phyloP scores from a whole-genome alignment of 2,329 filamentous ascomycete genomes.

The Ophiocordyceps camponoti-leonardi region DNA sequence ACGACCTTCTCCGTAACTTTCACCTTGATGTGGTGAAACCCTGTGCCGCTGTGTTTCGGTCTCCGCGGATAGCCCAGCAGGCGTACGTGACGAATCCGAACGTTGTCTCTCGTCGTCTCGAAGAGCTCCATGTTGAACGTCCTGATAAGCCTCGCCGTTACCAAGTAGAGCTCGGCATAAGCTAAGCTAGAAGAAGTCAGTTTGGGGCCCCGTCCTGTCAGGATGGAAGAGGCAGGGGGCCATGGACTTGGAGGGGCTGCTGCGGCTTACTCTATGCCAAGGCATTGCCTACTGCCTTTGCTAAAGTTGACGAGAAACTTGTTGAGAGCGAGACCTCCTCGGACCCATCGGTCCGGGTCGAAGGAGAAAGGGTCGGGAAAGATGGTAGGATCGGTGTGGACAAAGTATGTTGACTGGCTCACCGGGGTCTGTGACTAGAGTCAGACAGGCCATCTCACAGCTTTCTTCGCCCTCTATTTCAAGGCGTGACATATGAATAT shows the following conservation, averaged over 20 bases:
- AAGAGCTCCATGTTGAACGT: background rate
- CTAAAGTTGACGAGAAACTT: background rate
- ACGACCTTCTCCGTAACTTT: no score
- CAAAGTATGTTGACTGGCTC: background rate
- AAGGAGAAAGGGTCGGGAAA: constrained; percentile 1
- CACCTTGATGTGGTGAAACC: no score
- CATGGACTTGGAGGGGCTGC: no score
- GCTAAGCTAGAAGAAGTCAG: background rate
- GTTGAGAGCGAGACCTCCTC: background rate
- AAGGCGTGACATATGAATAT: background rate
- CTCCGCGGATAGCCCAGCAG: no score
- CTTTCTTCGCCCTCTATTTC: background rate
- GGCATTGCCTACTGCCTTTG: constrained; percentile 1
- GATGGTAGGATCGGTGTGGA: constrained; percentile 1
- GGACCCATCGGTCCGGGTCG: constrained; percentile 2
- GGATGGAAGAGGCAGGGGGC: no score
- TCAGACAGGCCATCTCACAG: no score
- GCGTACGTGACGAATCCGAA: background rate
- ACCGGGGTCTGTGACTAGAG: background rate
- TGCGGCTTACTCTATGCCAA: background rate
- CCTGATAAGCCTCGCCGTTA: background rate
- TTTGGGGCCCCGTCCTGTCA: no score
- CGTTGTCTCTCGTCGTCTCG: background rate
- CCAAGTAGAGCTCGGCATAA: background rate
- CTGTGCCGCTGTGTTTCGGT: no score